Base-by-base conservation (phyloP, 768 basidiomycete genomes). In the Leucocoprinus sp. region DNA sequence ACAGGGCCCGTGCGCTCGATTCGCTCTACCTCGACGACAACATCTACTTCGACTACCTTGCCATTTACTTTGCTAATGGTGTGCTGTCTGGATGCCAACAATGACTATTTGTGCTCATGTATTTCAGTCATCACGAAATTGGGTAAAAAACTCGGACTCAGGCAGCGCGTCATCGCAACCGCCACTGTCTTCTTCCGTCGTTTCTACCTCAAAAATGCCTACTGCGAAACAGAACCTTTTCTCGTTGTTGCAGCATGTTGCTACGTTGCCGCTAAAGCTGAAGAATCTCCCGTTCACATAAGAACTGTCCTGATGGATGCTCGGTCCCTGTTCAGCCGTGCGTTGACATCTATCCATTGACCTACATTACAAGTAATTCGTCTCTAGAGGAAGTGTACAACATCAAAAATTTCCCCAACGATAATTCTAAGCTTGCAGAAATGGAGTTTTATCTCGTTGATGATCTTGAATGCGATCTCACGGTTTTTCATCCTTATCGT, bases 361-460 rank as follows among this genome's bases (percentile, higher is more conserved):
- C 43, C 4, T 21, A 36, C 1, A 22, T 18, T 26, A 42, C 29
- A n/a, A 31, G 7, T 12, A 36, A 45, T 37, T n/a, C 19, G 24
- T 17, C 1, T 24, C 12, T 14, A 80, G 76, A 73, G 43, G 78
- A 81, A 43, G 80, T 78, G 15, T 87, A 88, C 55, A 77, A 74
- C 4, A 69, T 85, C 58, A 84, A 86, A 57, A 64, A 74, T n/a
- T 95, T 96, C 57, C 80, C 87, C 0, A 75, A 84, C 0, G 93
- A 96, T 58, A 86, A 93, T 55, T 77, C 84, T 8, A 93, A 91
- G 57, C 70, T 99, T 11, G 96, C 93, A 3, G 96, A 99, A 62
- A 97, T 97, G 93, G 95, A 98, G 60, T 98, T 98, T 66, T 98
- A 95, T 66, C 80, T 98, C 8, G 83, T 99, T 18, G 31, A 31